Evolutionary conservation across 768 basidiomycete species (phyloP).

Genomic region (Lentinula sp.): DNA sequence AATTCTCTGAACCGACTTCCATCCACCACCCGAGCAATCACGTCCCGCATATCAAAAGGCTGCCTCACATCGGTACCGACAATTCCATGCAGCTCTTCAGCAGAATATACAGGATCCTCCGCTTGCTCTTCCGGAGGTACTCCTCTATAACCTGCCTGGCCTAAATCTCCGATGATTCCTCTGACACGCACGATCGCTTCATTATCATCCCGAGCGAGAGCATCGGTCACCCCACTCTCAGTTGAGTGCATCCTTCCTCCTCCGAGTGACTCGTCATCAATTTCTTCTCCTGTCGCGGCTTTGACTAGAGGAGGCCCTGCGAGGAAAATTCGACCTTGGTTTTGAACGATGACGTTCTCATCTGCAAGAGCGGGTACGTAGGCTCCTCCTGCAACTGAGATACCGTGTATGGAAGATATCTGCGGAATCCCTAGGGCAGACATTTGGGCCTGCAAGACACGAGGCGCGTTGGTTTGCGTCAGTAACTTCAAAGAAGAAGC

Average conservation of each 20-base stretch:
- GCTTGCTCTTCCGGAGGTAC: slow-evolving; percentile 41
- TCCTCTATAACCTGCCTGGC: slow-evolving; percentile 46
- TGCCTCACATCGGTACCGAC: slow-evolving; percentile 88
- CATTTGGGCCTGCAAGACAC: slow-evolving; percentile 71
- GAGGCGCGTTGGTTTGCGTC: slow-evolving; percentile 5
- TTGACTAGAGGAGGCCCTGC: slow-evolving; percentile 94
- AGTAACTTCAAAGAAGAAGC: background rate
- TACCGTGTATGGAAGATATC: slow-evolving; percentile 90
- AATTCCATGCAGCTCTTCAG: slow-evolving; percentile 82
- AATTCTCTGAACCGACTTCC: slow-evolving; percentile 91
- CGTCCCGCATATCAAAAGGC: slow-evolving; percentile 89
- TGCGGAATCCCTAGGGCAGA: slow-evolving; percentile 89
- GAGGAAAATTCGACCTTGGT: slow-evolving; percentile 91
- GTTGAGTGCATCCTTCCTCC: slow-evolving; percentile 89
- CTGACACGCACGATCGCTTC: slow-evolving; percentile 80
- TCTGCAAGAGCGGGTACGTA: slow-evolving; percentile 98
- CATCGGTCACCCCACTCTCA: slow-evolving; percentile 88
- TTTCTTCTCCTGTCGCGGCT: slow-evolving; percentile 88
- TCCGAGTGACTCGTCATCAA: slow-evolving; percentile 89
- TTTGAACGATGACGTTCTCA: slow-evolving; percentile 84
- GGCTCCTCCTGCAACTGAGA: slow-evolving; percentile 90
- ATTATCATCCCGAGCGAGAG: slow-evolving; percentile 79
- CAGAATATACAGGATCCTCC: slow-evolving; percentile 73
- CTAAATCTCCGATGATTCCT: slow-evolving; percentile 72
- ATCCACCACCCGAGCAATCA: slow-evolving; percentile 88